Conservation (phyloP, 768 basidiomycete genomes). For the Leucosporidium scottii region DNA sequence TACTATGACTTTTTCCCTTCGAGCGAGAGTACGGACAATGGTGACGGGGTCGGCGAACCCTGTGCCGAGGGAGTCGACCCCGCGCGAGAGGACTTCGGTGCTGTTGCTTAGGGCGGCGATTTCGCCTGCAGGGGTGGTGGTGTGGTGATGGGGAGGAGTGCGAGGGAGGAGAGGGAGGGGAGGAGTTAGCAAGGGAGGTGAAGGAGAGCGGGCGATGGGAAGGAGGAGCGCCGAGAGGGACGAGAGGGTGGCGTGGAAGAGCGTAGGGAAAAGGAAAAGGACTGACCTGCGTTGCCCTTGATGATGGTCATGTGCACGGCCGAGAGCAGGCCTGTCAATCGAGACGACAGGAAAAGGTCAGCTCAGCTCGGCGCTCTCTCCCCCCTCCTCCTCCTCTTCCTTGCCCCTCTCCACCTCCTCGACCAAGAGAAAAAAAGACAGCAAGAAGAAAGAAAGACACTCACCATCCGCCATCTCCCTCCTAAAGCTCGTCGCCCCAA, state of each 20-base stretch:
- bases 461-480: slow-evolving; percentile 57
- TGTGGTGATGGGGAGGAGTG: neutral
- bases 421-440: too few relatives aligned
- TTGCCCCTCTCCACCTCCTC: neutral
- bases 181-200: neutral
- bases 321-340: slow-evolving; percentile 26
- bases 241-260: too few relatives aligned
- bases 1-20: slow-evolving; percentile 60
- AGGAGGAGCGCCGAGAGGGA: too few relatives aligned
- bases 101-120: slow-evolving; percentile 72
- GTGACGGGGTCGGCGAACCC: slow-evolving; percentile 67
- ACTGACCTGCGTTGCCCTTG: slow-evolving; percentile 69
- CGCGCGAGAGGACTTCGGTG: slow-evolving; percentile 65
- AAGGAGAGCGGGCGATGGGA: too few relatives aligned
- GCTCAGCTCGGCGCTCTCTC: neutral
- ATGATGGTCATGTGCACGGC: slow-evolving; percentile 57
- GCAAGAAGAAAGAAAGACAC: too few relatives aligned
- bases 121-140: slow-evolving; percentile 49
- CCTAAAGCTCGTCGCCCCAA: slow-evolving; percentile 72
- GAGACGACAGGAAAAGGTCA: neutral
- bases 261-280: too few relatives aligned
- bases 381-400: neutral
- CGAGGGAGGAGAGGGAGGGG: neutral
- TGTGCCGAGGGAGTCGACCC: slow-evolving; percentile 74
- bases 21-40: slow-evolving; percentile 50